phyloP scores from a whole-genome alignment of 2,329 filamentous ascomycete species.

The Epichloe amarillans region DNA sequence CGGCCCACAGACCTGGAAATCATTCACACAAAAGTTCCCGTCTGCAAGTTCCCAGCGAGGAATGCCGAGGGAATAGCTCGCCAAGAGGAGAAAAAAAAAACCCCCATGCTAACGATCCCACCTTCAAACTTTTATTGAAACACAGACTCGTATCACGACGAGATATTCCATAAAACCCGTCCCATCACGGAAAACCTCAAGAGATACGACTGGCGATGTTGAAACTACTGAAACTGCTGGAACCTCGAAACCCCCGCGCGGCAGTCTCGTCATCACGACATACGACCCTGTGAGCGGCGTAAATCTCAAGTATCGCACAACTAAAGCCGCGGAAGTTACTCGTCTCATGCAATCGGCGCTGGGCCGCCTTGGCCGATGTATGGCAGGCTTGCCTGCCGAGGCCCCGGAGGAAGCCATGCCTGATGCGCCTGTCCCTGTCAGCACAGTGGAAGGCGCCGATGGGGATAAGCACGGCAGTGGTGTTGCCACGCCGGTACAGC shows the following conservation, averaged over 20 bases:
- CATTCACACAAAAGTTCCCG: too few species aligned
- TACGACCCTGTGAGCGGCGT: constrained; percentile 73
- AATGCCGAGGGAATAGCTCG: too few species aligned
- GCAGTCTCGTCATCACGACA: constrained; percentile 72
- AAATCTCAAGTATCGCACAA: constrained; percentile 81
- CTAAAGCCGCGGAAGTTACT: constrained; percentile 80
- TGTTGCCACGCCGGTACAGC: constrained; percentile 13
- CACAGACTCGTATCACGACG: constrained; percentile 77
- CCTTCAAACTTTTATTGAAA: not conserved
- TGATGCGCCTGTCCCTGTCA: constrained; percentile 20
- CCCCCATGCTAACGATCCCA: not conserved
- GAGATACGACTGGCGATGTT: constrained; percentile 15
- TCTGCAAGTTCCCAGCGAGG: too few species aligned
- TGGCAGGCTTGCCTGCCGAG: constrained; percentile 40
- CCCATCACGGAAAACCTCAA: constrained; percentile 16
- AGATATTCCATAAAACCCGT: constrained; percentile 64
- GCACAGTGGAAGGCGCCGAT: constrained; percentile 1
- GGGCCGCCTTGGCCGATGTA: constrained; percentile 58
- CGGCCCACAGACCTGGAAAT: too few species aligned
- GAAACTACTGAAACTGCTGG: constrained; percentile 14
- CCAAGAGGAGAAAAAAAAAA: not conserved
- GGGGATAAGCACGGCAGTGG: constrained; percentile 20
- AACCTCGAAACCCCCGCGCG: constrained; percentile 40
- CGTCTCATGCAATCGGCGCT: constrained; percentile 60
- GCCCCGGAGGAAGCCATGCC: constrained; percentile 28